Evolutionary conservation across 495 filamentous ascomycete genomes (phyloP).

Genomic region (Aspergillus nanangensis): DNA sequence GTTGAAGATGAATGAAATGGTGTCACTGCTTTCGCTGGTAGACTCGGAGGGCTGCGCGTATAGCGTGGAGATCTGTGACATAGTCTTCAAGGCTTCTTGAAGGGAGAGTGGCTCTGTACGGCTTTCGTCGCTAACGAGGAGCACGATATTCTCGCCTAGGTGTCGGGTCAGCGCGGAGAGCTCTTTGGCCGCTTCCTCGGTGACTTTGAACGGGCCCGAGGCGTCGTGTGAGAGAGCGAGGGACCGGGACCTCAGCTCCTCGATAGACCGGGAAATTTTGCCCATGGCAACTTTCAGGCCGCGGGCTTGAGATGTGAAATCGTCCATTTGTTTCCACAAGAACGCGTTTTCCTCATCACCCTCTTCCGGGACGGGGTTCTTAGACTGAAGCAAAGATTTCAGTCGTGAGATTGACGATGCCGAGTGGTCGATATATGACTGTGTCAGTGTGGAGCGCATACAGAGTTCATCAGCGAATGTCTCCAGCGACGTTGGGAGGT

Average conservation of each 20-base stretch:
- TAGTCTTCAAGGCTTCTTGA: constrained; percentile 56
- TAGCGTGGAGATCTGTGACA: constrained; percentile 50
- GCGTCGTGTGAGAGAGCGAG: constrained; percentile 64
- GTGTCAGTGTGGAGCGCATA: constrained; percentile 70
- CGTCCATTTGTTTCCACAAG: constrained; percentile 67
- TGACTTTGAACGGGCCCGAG: constrained; percentile 48
- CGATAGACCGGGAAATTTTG: constrained; percentile 72
- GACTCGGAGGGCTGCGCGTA: constrained; percentile 24
- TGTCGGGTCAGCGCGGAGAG: constrained; percentile 64
- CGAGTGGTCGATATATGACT: constrained; percentile 76
- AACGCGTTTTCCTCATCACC: constrained; percentile 57
- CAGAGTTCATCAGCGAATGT: constrained; percentile 76
- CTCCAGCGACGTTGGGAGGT: constrained; percentile 67
- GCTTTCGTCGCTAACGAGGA: constrained; percentile 67
- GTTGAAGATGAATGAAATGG: constrained; percentile 64
- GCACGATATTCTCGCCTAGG: constrained; percentile 61
- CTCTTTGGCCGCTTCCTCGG: constrained; percentile 58
- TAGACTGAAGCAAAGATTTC: constrained; percentile 60
- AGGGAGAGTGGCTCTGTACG: constrained; percentile 63
- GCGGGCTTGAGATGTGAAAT: constrained; percentile 67
- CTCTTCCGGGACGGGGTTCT: constrained; percentile 40
- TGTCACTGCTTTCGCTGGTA: constrained; percentile 45
- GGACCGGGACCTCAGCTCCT: constrained; percentile 73
- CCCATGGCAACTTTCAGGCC: constrained; percentile 79
- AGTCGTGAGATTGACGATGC: constrained; percentile 62